These are phyloP conservation scores for Isatis lusitanica DNA, from an alignment of 441 rosid species.

Conservation along the genomic window DNA sequence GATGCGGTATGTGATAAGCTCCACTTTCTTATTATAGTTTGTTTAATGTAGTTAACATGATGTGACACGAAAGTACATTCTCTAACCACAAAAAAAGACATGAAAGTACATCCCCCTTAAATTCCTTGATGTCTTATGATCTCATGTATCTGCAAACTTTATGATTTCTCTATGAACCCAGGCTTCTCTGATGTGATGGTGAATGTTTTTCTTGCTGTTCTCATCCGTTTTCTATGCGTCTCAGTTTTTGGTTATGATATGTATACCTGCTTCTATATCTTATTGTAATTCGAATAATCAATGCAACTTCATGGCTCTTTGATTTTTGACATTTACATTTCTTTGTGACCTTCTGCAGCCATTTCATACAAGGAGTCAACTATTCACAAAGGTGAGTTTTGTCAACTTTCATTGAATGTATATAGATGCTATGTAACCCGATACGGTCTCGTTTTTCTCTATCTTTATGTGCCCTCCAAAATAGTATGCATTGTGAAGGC, in stretches of 20 bases:
- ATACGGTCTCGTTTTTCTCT: neutral
- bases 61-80: neutral
- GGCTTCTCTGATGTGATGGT: neutral
- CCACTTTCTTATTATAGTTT: neutral
- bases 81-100: too few relatives aligned
- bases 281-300: neutral
- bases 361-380: slow-evolving; percentile 70
- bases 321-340: slow-evolving; percentile 17
- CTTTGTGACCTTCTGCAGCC: slow-evolving; percentile 54
- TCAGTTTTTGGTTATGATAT: neutral
- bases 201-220: neutral
- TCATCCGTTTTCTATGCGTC: neutral
- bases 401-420: neutral
- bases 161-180: neutral
- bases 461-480: neutral
- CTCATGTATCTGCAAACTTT: neutral
- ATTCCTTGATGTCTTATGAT: neutral
- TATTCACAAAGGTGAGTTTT: slow-evolving; percentile 68
- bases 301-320: slow-evolving; percentile 3
- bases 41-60: neutral
- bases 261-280: neutral
- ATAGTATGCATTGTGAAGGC: neutral
- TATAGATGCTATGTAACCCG: slow-evolving; percentile 5
- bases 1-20: slow-evolving; percentile 67
- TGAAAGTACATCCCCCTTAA: too few relatives aligned